Evolutionary conservation across 192 early-diverging fungal genomes (phyloP).

Genomic region (Backusella parvicylindrica): DNA sequence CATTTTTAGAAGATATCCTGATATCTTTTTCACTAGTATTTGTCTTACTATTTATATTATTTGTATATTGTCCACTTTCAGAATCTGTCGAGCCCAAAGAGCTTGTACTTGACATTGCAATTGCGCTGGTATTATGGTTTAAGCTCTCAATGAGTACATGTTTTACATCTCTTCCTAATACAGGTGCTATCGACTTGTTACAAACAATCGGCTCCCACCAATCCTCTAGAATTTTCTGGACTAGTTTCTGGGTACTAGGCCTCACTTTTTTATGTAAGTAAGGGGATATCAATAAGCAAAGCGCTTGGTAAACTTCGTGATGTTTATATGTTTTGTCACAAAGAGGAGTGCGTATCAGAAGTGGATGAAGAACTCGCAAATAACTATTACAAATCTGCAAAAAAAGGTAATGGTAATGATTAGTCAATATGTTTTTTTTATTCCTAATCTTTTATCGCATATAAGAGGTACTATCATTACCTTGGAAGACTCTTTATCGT

Average conservation of each 20-base stretch:
- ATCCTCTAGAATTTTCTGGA: conserved; percentile 40
- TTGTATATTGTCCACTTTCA: neutral
- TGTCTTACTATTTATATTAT: neutral
- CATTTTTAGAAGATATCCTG: neutral
- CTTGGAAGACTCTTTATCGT: conserved; percentile 17
- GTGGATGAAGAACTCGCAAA: conserved; percentile 58
- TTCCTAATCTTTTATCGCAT: neutral
- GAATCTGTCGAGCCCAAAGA: neutral
- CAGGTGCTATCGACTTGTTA: conserved; percentile 17
- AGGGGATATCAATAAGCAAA: conserved; percentile 40
- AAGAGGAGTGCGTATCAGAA: conserved; percentile 61
- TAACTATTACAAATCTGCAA: conserved; percentile 59
- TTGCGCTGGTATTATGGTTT: neutral
- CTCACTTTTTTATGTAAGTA: conserved; percentile 30
- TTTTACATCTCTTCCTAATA: conserved; percentile 14
- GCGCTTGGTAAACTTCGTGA: conserved; percentile 36
- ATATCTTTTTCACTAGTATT: neutral
- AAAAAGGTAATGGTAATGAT: neutral
- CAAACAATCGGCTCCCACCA: conserved; percentile 41
- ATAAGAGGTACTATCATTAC: neutral
- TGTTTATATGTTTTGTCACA: conserved; percentile 42
- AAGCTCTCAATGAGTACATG: conserved; percentile 10
- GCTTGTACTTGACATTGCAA: neutral
- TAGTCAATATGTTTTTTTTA: neutral
- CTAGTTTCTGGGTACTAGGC: conserved; percentile 42